phyloP scores from a whole-genome alignment of 192 early-diverging fungal species.

The Entomortierella lignicola region DNA sequence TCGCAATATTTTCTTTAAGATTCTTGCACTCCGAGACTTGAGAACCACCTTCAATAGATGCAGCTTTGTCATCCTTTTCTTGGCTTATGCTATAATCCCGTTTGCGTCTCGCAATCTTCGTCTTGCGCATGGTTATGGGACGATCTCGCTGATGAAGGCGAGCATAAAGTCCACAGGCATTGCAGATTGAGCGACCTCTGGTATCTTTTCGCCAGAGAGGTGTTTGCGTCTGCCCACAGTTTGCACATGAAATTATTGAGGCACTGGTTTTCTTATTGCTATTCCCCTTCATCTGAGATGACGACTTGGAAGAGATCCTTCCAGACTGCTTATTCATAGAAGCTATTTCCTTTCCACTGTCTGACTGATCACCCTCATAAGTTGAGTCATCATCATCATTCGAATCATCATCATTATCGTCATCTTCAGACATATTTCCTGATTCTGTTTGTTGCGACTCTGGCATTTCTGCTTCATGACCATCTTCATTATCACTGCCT shows the following conservation, averaged over 20 bases:
- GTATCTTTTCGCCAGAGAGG: constrained; percentile 86
- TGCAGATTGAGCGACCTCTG: constrained; percentile 80
- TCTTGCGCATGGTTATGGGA: constrained; percentile 65
- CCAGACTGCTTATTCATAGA: background rate
- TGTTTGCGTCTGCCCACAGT: constrained; percentile 82
- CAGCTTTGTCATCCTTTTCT: constrained; percentile 7
- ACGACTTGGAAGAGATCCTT: background rate
- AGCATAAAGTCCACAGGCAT: constrained; percentile 79
- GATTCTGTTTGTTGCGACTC: background rate
- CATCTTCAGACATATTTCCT: background rate
- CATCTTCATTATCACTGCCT: constrained; percentile 12
- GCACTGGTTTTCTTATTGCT: background rate
- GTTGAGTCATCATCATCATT: constrained; percentile 9
- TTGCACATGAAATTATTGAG: constrained; percentile 63
- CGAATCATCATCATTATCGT: constrained; percentile 16
- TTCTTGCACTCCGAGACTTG: constrained; percentile 1
- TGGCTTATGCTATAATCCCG: constrained; percentile 49
- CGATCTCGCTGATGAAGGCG: constrained; percentile 66
- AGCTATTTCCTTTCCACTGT: background rate
- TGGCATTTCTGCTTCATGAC: background rate
- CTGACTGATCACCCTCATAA: constrained; percentile 3
- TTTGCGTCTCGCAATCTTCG: constrained; percentile 63
- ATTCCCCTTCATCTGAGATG: background rate
- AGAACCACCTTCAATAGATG: background rate
- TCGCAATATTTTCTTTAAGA: background rate